phyloP scores from a whole-genome alignment of 1,284 basidiomycete species.

The Heterobasidion irregulare region DNA sequence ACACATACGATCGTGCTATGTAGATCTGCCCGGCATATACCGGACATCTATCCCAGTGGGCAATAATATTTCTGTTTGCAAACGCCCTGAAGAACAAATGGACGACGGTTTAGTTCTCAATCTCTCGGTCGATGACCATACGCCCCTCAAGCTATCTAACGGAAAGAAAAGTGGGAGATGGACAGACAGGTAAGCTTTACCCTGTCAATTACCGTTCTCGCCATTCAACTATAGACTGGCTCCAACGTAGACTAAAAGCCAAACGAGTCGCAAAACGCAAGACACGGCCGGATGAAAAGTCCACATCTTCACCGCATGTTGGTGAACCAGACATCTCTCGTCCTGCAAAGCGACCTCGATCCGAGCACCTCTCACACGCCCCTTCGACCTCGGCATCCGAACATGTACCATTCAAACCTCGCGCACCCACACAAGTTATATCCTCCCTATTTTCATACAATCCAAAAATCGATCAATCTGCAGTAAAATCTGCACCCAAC shows the following conservation, averaged over 20 bases:
- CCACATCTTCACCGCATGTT: slow-evolving; percentile 6
- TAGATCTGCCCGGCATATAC: too few relatives aligned
- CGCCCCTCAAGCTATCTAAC: slow-evolving; percentile 17
- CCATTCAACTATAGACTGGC: slow-evolving; percentile 10
- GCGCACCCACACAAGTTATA: slow-evolving; percentile 62
- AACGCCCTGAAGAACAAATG: not conserved
- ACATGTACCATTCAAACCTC: slow-evolving; percentile 18
- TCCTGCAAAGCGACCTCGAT: slow-evolving; percentile 43
- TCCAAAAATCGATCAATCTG: slow-evolving; percentile 48
- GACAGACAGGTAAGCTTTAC: slow-evolving; percentile 67
- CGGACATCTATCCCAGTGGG: not conserved
- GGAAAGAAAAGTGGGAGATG: slow-evolving; percentile 70
- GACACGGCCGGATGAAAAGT: slow-evolving; percentile 25
- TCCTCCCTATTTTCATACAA: slow-evolving; percentile 89
- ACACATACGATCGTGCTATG: too few relatives aligned
- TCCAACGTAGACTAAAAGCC: slow-evolving; percentile 48
- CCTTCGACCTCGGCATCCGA: slow-evolving; percentile 9
- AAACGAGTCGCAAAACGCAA: slow-evolving; percentile 64
- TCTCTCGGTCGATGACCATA: slow-evolving; percentile 23
- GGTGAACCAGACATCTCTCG: slow-evolving; percentile 12
- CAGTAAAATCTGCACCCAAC: slow-evolving; percentile 19
- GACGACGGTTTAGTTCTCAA: slow-evolving; percentile 5
- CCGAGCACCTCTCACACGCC: slow-evolving; percentile 17
- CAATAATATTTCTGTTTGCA: not conserved
- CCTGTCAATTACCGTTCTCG: slow-evolving; percentile 5